A percentile compares a stretch with the other conserved stretches of the same genome.
Conservation (phyloP, 495 filamentous ascomycete genomes). For the Neurospora sublineolata region DNA sequence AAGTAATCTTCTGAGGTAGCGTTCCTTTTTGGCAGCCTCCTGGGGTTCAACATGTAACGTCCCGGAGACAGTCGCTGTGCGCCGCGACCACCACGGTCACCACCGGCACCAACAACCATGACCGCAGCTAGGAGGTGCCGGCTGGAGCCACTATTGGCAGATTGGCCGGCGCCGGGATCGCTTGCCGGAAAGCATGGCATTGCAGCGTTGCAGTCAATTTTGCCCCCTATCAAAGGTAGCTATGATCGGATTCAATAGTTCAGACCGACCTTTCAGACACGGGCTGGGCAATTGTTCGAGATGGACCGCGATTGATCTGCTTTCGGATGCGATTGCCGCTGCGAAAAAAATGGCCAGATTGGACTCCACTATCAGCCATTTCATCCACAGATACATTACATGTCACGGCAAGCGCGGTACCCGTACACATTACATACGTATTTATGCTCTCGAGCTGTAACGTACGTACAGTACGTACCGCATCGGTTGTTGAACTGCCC, state of each 20-base stretch:
- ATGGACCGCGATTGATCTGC: not conserved
- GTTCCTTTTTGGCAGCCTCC: not conserved
- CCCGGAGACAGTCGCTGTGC: not conserved
- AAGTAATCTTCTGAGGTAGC: not conserved
- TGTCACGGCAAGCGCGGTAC: not conserved
- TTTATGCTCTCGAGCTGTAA: not conserved
- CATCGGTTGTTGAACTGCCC: not conserved
- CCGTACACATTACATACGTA: not conserved
- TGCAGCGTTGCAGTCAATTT: not conserved
- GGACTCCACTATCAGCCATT: not conserved
- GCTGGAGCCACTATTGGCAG: not conserved
- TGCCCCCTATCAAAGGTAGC: not conserved
- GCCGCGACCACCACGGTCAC: not conserved
- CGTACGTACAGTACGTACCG: not conserved
- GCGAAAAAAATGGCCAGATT: not conserved
- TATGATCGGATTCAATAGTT: not conserved
- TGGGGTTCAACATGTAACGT: not conserved
- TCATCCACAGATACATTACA: not conserved
- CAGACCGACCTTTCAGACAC: not conserved
- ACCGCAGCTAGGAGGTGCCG: not conserved
- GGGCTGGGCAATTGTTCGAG: not conserved
- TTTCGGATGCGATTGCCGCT: not conserved
- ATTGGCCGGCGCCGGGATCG: not conserved
- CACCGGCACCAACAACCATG: not conserved
- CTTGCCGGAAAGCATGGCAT: not conserved